Conservation (phyloP, 257 asterid species). For the Jacaranda mimosifolia region DNA sequence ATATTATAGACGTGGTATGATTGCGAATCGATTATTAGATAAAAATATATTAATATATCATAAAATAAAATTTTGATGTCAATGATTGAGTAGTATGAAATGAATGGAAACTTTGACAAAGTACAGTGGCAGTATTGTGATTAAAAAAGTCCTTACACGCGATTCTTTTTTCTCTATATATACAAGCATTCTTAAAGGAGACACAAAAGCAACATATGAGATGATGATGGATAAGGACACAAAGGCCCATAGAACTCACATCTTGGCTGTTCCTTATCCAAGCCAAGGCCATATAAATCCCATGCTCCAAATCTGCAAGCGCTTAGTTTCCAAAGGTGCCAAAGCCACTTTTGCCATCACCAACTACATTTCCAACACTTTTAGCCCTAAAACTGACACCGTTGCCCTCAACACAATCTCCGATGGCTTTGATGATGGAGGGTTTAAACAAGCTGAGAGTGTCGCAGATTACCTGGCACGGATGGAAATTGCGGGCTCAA, state of each 20-base stretch:
- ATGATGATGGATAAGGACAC: conserved; percentile 43
- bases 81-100: too few species aligned
- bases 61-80: too few species aligned
- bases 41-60: too few species aligned
- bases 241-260: conserved; percentile 42
- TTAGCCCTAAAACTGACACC: conserved; percentile 42
- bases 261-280: conserved; percentile 75
- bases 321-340: conserved; percentile 59
- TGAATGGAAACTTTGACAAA: too few species aligned
- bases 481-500: conserved; percentile 50
- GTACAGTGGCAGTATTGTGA: too few species aligned
- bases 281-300: conserved; percentile 96
- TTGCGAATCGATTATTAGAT: too few species aligned
- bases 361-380: conserved; percentile 58
- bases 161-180: too few species aligned
- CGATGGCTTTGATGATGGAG: conserved; percentile 78
- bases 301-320: conserved; percentile 72
- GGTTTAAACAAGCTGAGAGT: conserved; percentile 50
- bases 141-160: too few species aligned
- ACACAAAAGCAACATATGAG: background rate
- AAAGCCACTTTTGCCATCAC: conserved; percentile 69
- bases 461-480: conserved; percentile 48
- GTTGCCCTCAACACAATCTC: conserved; percentile 62
- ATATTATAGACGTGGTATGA: too few species aligned
- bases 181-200: too few species aligned